Base-by-base conservation (phyloP, 345 rosid genomes). In the Gossypium mustelinum region DNA sequence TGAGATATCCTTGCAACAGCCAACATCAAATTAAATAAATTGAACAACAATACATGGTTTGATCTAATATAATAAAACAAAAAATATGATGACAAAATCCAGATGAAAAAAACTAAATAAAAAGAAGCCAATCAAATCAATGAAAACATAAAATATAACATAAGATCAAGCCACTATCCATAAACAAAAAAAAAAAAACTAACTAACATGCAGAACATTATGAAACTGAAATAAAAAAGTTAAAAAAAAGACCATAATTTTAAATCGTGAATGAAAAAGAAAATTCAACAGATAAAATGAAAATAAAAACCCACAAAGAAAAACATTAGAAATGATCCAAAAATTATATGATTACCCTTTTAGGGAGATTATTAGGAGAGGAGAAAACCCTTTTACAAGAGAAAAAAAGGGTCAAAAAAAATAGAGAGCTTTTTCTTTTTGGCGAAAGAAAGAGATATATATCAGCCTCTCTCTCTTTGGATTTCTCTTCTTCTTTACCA, bases 211-310 rank as follows among this genome's bases (percentile, higher is more conserved):
- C 74, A 68, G 29, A 51, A 48, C 6, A 8, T 52, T 25, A 75
- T n/a, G 60, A 16, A 3, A 52, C 1, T 2, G 8, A 25, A 66
- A 55, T 14, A 39, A 27, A 39, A 29, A 20, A 34, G 41, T 34
- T 34, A 34, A 34, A 34, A 24, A 34, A 34, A 34, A 70, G 34
- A 20, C 44, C 16, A 12, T 41, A 59, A 60, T 43, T 68, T 24
- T 45, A 9, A 59, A 73, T 25, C 51, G 13, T 47, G 16, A 11
- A 25, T 47, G n/a, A 45, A n/a, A 41, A 1, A 14, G 41, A 56
- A 73, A 61, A 61, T 17, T 61, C 79, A 62, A 70, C 60, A 70
- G 64, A 61, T 68, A 58, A 66, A 51, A 45, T n/a, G 12, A 27
- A 20, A 57, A 17, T 14, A 39, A 54, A 27, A 67, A 2, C 71